These are phyloP conservation scores for Hura crepitans DNA, from an alignment of 441 rosid species.

Conservation along the genomic window DNA sequence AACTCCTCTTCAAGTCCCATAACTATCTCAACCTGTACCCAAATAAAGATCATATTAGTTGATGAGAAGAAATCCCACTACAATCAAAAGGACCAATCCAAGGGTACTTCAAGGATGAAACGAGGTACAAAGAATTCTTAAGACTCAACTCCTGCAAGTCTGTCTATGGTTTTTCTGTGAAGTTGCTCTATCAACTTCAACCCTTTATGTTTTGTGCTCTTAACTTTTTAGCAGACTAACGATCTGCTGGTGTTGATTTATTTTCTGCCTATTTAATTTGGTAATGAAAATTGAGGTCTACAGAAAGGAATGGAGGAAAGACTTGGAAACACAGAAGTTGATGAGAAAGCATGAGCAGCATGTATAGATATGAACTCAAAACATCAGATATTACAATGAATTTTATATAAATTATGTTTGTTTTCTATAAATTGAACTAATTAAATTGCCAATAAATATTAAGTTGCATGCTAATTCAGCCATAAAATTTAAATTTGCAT, in stretches of 20 bases:
- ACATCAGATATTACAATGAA: too few species aligned
- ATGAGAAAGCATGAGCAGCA: neutral
- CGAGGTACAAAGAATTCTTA: neutral
- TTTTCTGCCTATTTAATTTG: too few species aligned
- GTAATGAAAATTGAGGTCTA: too few species aligned
- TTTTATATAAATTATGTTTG: too few species aligned
- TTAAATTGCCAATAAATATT: too few species aligned
- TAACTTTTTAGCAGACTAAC: neutral
- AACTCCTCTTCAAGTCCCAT: slow-evolving; percentile 72
- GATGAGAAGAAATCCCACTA: neutral
- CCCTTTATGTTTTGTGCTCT: neutral
- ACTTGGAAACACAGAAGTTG: neutral
- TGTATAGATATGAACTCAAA: neutral
- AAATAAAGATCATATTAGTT: neutral
- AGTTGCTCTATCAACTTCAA: neutral
- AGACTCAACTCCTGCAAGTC: neutral
- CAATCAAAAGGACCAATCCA: too few species aligned
- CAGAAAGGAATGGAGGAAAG: neutral
- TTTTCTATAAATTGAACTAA: too few species aligned
- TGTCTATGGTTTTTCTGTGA: neutral
- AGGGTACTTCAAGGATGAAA: too few species aligned
- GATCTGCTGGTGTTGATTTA: neutral
- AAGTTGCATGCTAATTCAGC: too few species aligned
- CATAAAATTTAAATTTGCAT: too few species aligned
- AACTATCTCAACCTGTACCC: slow-evolving; percentile 44